Base-by-base conservation (phyloP, 768 basidiomycete genomes). In the Trametopsis cervina region DNA sequence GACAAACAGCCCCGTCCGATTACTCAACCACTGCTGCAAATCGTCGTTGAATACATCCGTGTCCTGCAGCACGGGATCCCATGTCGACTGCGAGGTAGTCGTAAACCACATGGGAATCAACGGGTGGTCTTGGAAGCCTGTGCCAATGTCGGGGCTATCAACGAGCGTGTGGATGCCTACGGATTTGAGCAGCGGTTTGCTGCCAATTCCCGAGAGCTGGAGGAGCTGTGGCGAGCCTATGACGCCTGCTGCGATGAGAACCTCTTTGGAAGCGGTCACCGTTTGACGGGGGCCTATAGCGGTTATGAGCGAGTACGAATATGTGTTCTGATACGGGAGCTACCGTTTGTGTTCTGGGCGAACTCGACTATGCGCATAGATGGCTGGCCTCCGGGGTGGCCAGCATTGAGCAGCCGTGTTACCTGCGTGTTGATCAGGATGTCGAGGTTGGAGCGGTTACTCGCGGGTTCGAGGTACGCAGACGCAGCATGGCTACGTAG, bases 61-160 rank as follows among this genome's bases (percentile, higher is more conserved):
- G 55, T 48, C n/a, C 12, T 36, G 25, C 40, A 21, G 21, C 21
- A 33, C n/a, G n/a, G 42, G 23, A 38, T 58, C 57, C 7, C 24
- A 18, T 9, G 56, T 52, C 21, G 42, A 40, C 6, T 33, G 46
- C 9, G 51, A 45, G 18, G 25, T 48, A 18, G 43, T 40, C 2
- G 26, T 21, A 4, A 3, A 52, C 25, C 39, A 47, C 24, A 41
- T 44, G 4, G 44, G 23, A 25, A 54, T 17, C 21, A 37, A n/a
- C 22, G 52, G 46, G 33, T 61, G 59, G 36, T 49, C 52, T 13
- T 33, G 35, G 37, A 49, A 23, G 20, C 49, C 33, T 42, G 57
- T 52, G 4, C 67, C 66, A 17, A 68, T 62, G 36, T 56, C 53
- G 12, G 67, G 60, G 15, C 60, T 43, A 36, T 65, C 44, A 23